Evolutionary conservation across 352 stramenopile species (phyloP).

Genomic region (Lagenidium giganteum): DNA sequence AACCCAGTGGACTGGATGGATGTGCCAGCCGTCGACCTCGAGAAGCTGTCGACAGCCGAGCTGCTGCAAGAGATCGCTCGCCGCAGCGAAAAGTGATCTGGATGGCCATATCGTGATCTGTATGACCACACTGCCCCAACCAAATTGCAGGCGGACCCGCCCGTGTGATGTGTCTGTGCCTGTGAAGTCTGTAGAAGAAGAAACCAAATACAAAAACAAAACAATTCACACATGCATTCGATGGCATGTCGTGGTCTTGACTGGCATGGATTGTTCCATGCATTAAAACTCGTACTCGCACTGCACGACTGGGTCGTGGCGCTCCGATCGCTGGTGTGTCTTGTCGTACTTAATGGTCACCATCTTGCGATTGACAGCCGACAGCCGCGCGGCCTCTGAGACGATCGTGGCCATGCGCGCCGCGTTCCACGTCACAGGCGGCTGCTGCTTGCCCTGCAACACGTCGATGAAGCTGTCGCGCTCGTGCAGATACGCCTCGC

Average conservation of each 20-base stretch:
- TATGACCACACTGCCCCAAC: no score
- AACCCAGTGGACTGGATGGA: conserved; percentile 94
- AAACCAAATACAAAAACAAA: no score
- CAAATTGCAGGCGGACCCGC: no score
- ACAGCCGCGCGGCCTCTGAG: conserved; percentile 62
- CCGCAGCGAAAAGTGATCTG: conserved; percentile 52
- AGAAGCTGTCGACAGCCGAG: conserved; percentile 65
- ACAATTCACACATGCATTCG: no score
- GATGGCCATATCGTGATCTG: no score
- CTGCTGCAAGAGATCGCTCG: conserved; percentile 73
- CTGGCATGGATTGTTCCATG: no score
- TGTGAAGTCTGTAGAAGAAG: no score
- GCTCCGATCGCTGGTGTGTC: conserved; percentile 35
- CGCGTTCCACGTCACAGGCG: conserved; percentile 59
- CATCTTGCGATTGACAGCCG: conserved; percentile 57
- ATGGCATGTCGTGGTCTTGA: no score
- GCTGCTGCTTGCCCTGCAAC: conserved; percentile 27
- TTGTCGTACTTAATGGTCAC: conserved; percentile 56
- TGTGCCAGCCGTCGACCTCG: conserved; percentile 63
- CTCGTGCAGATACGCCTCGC: conserved; percentile 79
- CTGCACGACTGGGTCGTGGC: conserved; percentile 45
- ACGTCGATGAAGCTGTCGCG: conserved; percentile 79
- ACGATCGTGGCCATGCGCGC: conserved; percentile 77
- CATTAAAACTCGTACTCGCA: conserved; percentile 56
- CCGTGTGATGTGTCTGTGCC: no score